Base-by-base conservation (phyloP, 2,329 filamentous ascomycete species). In the Fusarium hainanense region DNA sequence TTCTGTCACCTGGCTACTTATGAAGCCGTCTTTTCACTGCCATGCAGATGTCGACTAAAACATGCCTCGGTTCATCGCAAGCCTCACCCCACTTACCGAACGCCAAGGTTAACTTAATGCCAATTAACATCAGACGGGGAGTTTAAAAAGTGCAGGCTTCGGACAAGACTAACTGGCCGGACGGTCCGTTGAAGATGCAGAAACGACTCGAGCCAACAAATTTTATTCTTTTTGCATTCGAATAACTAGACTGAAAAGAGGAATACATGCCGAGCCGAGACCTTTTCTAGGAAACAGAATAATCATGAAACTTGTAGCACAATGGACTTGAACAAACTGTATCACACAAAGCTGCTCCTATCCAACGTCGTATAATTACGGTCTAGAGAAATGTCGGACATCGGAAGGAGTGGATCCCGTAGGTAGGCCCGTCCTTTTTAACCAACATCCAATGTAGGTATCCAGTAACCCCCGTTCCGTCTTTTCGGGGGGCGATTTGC, bases 51-150 rank as follows among this genome's bases (percentile, higher is more conserved):
- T 48, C 21, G 27, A 23, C 40, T 21, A 58, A 47, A 58, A 58
- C 54, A 52, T 71, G 66, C 69, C 69, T 71, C 69, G 69, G 69
- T 57, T 67, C 40, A 20, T 67, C 18, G 32, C n/a, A 16, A 55
- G n/a, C 37, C 7, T 20, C 41, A 52, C 62, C 65, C 69, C 66
- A 71, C 65, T 60, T 58, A 28, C 48, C 51, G 50, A 58, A 37
- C 37, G 49, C 51, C 51, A 55, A 42, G 54, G 34, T 25, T 14
- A 42, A 52, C 32, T 52, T 25, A 14, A 37, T 50, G 27, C 20
- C 28, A 49, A 32, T 49, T 40, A 27, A 51, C 48, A 40, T 34
- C 32, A 52, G 64, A 68, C 21, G 42, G 51, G 34, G 34, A 51
- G 40, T 62, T 66, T 49, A 49, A 66, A 52, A 66, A n/a, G 18